These are phyloP conservation scores for Metarhizium humberi DNA, from an alignment of 2,329 filamentous ascomycete genomes.

Conservation along the genomic window DNA sequence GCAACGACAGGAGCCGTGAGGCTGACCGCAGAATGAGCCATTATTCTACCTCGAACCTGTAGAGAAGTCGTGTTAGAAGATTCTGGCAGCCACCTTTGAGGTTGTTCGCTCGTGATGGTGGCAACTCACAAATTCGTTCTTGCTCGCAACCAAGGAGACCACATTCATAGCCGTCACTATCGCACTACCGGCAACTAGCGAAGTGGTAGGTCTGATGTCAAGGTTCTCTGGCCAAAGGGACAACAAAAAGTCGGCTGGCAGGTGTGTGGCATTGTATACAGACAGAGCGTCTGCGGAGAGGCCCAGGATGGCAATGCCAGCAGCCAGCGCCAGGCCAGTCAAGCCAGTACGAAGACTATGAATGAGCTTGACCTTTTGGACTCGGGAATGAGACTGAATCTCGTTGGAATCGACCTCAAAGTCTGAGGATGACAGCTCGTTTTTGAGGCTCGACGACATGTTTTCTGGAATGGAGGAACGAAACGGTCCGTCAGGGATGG, in stretches of 20 bases:
- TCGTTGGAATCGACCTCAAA: constrained; percentile 37
- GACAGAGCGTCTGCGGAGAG: constrained; percentile 44
- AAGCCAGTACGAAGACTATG: constrained; percentile 37
- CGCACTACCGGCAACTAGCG: constrained; percentile 41
- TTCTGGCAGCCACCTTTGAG: background rate
- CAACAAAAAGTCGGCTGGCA: constrained; percentile 36
- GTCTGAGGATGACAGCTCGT: constrained; percentile 33
- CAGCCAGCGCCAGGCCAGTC: constrained; percentile 39
- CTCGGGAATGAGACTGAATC: constrained; percentile 25
- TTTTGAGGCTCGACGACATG: constrained; percentile 25
- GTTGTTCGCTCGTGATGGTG: background rate
- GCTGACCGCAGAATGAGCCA: constrained; percentile 11
- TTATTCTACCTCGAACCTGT: constrained; percentile 13
- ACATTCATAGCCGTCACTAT: constrained; percentile 40
- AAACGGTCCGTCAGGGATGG: background rate
- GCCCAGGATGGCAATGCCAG: constrained; percentile 42
- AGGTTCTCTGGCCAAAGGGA: constrained; percentile 50
- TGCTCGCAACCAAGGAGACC: constrained; percentile 38
- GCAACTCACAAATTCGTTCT: constrained; percentile 34
- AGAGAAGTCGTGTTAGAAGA: background rate
- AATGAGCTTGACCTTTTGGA: constrained; percentile 28
- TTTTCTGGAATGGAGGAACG: constrained; percentile 6
- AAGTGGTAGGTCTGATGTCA: constrained; percentile 45
- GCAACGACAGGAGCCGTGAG: constrained; percentile 19
- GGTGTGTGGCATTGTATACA: constrained; percentile 45